A percentile compares a stretch with the other conserved stretches of the same genome.
Conservation (phyloP, 306 rosid species). For the Acacia crassicarpa region DNA sequence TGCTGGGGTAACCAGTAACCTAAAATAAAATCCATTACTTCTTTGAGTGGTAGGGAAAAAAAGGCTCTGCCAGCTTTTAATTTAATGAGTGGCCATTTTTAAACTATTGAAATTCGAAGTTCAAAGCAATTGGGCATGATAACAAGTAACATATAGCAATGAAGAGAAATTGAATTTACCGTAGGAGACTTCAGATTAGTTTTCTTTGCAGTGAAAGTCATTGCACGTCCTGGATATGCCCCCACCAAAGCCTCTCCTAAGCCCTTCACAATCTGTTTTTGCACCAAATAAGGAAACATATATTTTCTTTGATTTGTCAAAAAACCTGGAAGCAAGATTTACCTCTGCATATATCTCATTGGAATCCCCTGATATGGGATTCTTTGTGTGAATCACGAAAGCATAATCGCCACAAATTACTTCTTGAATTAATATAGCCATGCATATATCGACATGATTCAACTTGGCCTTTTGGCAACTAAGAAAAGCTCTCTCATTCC, state of each 20-base stretch:
- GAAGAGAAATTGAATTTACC: conserved; percentile 25
- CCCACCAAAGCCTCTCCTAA: conserved; percentile 42
- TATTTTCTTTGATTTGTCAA: neutral
- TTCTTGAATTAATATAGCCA: conserved; percentile 43
- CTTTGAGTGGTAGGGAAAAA: neutral
- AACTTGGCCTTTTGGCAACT: conserved; percentile 34
- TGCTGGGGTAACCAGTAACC: conserved; percentile 40
- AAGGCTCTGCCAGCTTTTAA: neutral
- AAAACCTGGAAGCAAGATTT: neutral
- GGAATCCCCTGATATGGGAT: conserved; percentile 33
- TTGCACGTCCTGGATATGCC: conserved; percentile 36
- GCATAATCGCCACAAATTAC: conserved; percentile 38
- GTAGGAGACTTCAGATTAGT: conserved; percentile 26
- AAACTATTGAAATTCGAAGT: neutral
- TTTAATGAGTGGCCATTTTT: neutral
- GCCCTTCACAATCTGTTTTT: conserved; percentile 41
- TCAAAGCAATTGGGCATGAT: neutral
- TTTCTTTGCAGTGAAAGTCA: conserved; percentile 39
- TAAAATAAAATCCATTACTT: conserved; percentile 16
- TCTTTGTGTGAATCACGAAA: conserved; percentile 37
- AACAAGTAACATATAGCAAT: neutral
- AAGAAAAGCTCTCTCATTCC: conserved; percentile 44
- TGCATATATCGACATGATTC: conserved; percentile 35
- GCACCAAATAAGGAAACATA: neutral
- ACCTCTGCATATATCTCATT: conserved; percentile 43